phyloP scores from a whole-genome alignment of 1,284 basidiomycete species.

The Heterobasidion parviporum region DNA sequence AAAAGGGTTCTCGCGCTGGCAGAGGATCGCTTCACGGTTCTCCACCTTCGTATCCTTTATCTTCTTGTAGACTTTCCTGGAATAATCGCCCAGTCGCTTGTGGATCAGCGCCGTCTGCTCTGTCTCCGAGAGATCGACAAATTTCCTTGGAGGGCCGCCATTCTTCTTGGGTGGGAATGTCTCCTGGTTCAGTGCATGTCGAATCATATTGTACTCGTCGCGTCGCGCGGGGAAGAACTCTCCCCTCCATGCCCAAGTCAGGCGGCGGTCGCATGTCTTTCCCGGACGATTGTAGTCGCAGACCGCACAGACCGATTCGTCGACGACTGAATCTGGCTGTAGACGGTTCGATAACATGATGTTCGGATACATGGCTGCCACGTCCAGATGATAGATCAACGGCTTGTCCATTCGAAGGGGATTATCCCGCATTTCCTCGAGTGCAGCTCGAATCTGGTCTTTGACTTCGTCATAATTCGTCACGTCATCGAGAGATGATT shows the following conservation, averaged over 20 bases:
- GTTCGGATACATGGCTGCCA: constrained; percentile 99
- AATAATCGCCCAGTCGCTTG: constrained; percentile 97
- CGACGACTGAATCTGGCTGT: constrained; percentile 96
- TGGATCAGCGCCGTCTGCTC: constrained; percentile 93
- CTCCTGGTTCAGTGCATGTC: constrained; percentile 94
- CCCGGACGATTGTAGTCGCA: constrained; percentile 98
- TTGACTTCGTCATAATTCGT: constrained; percentile 96
- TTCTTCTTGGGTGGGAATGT: constrained; percentile 80
- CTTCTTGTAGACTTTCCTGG: constrained; percentile 97
- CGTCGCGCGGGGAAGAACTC: constrained; percentile 98
- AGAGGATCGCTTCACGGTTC: constrained; percentile 91
- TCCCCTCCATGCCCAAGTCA: constrained; percentile 99
- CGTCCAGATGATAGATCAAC: constrained; percentile 97
- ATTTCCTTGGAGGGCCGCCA: constrained; percentile 70
- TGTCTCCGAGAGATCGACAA: constrained; percentile 75
- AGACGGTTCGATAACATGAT: constrained; percentile 99
- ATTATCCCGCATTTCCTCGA: constrained; percentile 89
- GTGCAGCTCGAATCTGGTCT: constrained; percentile 63
- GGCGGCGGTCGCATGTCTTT: constrained; percentile 89
- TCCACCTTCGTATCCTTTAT: constrained; percentile 99
- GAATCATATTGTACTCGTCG: constrained; percentile 99
- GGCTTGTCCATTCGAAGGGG: constrained; percentile 87
- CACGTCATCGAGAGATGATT: constrained; percentile 75
- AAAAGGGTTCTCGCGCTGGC: constrained; percentile 98
- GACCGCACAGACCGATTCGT: constrained; percentile 94